Evolutionary conservation across 2,329 filamentous ascomycete species (phyloP).

Genomic region (Ophiostoma sp.): DNA sequence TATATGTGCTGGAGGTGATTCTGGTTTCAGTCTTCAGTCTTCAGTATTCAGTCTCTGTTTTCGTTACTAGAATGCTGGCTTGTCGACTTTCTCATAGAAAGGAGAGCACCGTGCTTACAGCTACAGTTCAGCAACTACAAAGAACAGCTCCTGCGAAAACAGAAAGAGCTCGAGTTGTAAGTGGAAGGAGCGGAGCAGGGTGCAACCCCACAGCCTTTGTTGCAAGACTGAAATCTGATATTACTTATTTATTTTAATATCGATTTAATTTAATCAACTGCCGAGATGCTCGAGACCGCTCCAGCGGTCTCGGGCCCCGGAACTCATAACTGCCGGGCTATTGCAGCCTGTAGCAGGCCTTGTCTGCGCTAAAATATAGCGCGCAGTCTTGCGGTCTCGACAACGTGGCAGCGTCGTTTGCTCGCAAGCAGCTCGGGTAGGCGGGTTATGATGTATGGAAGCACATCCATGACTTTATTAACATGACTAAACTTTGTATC

Average conservation of each 20-base stretch:
- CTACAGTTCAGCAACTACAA: neutral
- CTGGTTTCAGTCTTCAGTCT: too few species aligned
- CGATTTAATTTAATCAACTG: constrained; percentile 11
- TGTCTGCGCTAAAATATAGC: neutral
- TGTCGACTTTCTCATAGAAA: too few species aligned
- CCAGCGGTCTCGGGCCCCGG: neutral
- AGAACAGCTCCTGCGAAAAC: neutral
- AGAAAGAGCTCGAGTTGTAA: neutral
- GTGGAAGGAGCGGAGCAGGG: constrained; percentile 2
- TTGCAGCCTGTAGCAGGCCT: neutral
- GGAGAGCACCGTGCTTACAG: neutral
- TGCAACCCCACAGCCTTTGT: constrained; percentile 1
- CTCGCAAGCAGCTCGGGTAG: too few species aligned
- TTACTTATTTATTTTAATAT: neutral
- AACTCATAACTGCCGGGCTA: neutral
- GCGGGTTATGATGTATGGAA: too few species aligned
- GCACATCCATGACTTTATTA: too few species aligned
- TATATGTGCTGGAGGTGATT: too few species aligned
- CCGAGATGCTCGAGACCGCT: neutral
- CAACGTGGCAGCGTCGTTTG: neutral
- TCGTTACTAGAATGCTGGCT: too few species aligned
- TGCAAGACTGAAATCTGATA: neutral
- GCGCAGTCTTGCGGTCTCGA: neutral
- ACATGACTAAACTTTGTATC: too few species aligned
- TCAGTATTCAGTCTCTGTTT: neutral